Evolutionary conservation across 345 rosid species (phyloP), one percentile per base, ranked within the genome.

Genomic region (Pugionium dolabratum): DNA sequence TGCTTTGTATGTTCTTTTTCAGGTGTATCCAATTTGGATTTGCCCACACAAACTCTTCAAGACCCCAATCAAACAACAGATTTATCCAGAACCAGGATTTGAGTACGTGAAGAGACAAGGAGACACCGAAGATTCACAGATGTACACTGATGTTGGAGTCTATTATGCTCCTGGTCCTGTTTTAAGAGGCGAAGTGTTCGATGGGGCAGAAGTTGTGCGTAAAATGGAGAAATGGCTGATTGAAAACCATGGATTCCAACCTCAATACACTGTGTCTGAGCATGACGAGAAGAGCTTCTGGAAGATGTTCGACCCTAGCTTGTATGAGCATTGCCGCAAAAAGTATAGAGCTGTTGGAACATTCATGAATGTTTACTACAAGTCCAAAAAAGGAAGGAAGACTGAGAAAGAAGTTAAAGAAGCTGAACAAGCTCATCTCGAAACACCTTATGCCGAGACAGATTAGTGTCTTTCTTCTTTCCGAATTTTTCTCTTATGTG

Each of bases 291-390:
- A 82, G 78, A 77, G 70, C 48, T 90, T 90, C 82, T 90, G 97
- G 97, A 90, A 88, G 57, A 90, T 90, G 97, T 90, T 87, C 8
- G 97, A 90, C 64, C 88, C 76, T 9, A 86, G 78, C 11, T 83
- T 84, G 45, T 87, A 90, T 9, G 98, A 86, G 80, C 70, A 83
- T 26, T 76, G 84, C 75, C 80, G 98, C 75, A 85, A 35, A 78
- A 91, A 78, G 78, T 91, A 91, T 26, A 79, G 76, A 55, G 96
- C 98, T 0, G 84, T 91, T 30, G 91, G 98, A 36, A 89, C 90
- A 4, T 91, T 91, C 89, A 91, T 89, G 96, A 85, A 89, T 6
- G 82, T 91, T 45, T 91, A 91, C 73, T 91, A 89, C 89, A 91
- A 89, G 80, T 85, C 76, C 28, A 91, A 91, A 87, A 91, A 89